Base-by-base conservation (phyloP, 1,139 yeast species). In the Kodamaea plutei region DNA sequence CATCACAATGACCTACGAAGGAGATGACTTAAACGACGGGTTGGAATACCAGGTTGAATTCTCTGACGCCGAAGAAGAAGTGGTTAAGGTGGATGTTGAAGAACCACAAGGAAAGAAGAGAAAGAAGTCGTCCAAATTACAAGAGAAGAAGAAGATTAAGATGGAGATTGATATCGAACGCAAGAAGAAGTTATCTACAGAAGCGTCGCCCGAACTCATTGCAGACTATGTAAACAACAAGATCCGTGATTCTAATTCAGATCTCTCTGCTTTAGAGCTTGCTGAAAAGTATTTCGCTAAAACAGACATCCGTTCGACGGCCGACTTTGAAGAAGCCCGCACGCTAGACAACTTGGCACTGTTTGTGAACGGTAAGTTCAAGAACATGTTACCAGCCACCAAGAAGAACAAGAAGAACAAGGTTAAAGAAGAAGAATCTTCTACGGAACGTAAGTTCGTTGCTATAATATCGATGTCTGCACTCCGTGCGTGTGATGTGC, bases 1-100 rank as follows among this genome's bases (percentile, higher is more conserved):
- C 40, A 34, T 30, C 38, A 12, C 15, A 19, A 19, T 14, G 23
- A 23, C 13, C 17, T 12, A 28, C 12, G 32, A 16, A 9, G 47
- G 40, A 22, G 89, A 82, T 48, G 87, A 79, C 38, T 60, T 81
- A 29, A 84, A 79, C 32, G 89, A 81, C 50, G 85, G 84, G 2
- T 64, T 81, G 26, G 80, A 63, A 10, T 79, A 78, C 47, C 64
- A 64, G 1, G 63, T 70, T 18, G 79, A 68, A 14, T 53, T 59
- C 28, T 40, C 50, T 4, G 49, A 38, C 17, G 19, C 35, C 3
- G 44, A 39, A 21, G 34, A 40, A 23, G 35, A 40, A 31, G 11
- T 12, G 18, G 20, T 13, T 18, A 17, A 8, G 12, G 28, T 12
- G 8, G 36, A 23, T 13, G 30, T 38, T 19, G 48, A 44, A 31